A percentile compares a stretch with the other conserved stretches of the same genome.
Evolutionary conservation across 768 basidiomycete genomes (phyloP).

Genomic region (Phallus indusiatus): DNA sequence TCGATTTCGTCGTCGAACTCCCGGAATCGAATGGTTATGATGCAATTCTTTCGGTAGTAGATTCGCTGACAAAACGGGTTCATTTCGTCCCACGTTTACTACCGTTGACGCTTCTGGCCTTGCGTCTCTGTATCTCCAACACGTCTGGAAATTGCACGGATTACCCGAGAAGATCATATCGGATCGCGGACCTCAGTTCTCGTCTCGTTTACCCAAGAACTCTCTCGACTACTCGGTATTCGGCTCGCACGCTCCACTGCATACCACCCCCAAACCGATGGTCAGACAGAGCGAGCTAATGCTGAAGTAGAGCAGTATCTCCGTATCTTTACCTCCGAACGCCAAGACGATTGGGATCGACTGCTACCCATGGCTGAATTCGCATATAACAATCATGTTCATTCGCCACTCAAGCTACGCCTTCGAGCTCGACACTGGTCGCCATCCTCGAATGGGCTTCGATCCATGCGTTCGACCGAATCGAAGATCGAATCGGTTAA

Average conservation of each 20-base stretch:
- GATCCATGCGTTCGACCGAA: neutral
- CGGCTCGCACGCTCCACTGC: constrained; percentile 21
- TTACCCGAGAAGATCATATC: constrained; percentile 19
- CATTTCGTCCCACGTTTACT: too few species aligned
- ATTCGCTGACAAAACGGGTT: too few species aligned
- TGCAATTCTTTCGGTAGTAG: too few species aligned
- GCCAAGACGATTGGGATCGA: constrained; percentile 21
- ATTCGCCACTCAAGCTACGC: constrained; percentile 15
- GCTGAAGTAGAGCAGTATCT: constrained; percentile 25
- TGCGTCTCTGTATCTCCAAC: constrained; percentile 14
- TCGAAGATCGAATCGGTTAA: too few species aligned
- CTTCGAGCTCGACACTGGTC: constrained; percentile 21
- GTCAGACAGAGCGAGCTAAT: constrained; percentile 25
- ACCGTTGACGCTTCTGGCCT: neutral
- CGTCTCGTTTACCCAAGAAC: neutral
- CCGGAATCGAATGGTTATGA: too few species aligned
- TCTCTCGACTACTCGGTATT: constrained; percentile 15
- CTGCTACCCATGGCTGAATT: constrained; percentile 23
- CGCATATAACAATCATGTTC: constrained; percentile 23
- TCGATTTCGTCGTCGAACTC: too few species aligned
- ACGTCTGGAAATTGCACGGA: constrained; percentile 21
- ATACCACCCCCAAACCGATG: constrained; percentile 31
- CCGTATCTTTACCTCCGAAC: constrained; percentile 14
- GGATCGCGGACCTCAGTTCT: constrained; percentile 17
- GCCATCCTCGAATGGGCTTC: constrained; percentile 12